Percentiles rank a stretch among this genome's conserved stretches.
phyloP scores from a whole-genome alignment of 345 rosid genomes.

The Salix viminalis region DNA sequence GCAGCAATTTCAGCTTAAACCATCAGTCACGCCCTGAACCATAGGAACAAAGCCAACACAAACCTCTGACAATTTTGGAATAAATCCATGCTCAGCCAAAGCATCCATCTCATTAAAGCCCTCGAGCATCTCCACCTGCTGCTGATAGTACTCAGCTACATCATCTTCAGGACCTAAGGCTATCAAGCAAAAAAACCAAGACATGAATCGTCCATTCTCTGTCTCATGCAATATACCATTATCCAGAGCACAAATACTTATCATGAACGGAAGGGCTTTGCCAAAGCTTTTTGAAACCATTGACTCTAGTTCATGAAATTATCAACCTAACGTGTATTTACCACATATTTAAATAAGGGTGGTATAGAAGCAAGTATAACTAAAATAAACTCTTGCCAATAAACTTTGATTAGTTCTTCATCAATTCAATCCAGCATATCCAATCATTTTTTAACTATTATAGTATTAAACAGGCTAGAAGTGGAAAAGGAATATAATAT shows the following conservation, averaged over 20 bases:
- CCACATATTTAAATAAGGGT: neutral
- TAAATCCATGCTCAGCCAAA: conserved; percentile 84
- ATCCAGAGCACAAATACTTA: neutral
- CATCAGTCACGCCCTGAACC: neutral
- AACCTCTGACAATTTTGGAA: conserved; percentile 89
- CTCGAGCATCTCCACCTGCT: conserved; percentile 94
- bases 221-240: neutral
- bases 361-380: neutral
- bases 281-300: neutral
- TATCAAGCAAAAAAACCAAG: neutral
- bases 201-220: neutral
- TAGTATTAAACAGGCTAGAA: neutral
- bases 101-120: conserved; percentile 96
- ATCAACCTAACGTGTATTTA: neutral
- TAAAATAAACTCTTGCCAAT: neutral
- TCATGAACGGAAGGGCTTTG: neutral
- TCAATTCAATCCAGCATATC: neutral
- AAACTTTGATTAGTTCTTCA: neutral
- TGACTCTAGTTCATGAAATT: neutral
- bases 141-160: conserved; percentile 94
- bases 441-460: neutral
- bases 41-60: neutral
- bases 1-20: conserved; percentile 6
- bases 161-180: conserved; percentile 78
- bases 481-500: neutral